phyloP scores from a whole-genome alignment of 352 stramenopile genomes.

The Pythium brachiatum region DNA sequence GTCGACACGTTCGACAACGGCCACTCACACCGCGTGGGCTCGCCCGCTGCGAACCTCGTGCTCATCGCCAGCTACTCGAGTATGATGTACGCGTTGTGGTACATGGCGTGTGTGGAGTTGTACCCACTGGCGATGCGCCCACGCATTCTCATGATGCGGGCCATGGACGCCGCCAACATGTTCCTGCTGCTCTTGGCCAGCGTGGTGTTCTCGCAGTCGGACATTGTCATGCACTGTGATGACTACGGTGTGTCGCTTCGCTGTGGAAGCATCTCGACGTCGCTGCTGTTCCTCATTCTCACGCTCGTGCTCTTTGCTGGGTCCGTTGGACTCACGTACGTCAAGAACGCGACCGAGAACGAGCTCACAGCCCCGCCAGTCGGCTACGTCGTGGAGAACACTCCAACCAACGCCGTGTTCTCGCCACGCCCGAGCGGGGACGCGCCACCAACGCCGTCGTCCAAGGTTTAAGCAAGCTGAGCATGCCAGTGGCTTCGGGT shows the following conservation, averaged over 20 bases:
- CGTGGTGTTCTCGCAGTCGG: slow-evolving; percentile 6
- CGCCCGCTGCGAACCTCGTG: slow-evolving; percentile 18
- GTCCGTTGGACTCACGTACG: slow-evolving; percentile 10
- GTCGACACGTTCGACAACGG: slow-evolving; percentile 6
- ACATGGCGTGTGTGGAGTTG: slow-evolving; percentile 22
- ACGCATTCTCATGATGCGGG: slow-evolving; percentile 25
- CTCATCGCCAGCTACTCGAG: slow-evolving; percentile 32
- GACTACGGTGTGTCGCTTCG: slow-evolving; percentile 12
- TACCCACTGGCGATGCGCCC: slow-evolving; percentile 34
- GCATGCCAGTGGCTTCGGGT: neutral
- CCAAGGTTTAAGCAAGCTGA: slow-evolving; percentile 17
- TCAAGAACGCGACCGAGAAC: neutral
- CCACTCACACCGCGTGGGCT: slow-evolving; percentile 11
- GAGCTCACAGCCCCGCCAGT: neutral
- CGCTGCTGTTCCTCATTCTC: slow-evolving; percentile 1
- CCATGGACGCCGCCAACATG: slow-evolving; percentile 20
- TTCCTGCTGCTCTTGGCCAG: slow-evolving; percentile 25
- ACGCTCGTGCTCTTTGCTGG: slow-evolving; percentile 8
- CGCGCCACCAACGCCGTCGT: slow-evolving; percentile 14
- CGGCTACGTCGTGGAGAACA: slow-evolving; percentile 14
- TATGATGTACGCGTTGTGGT: slow-evolving; percentile 26
- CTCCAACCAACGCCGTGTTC: slow-evolving; percentile 1
- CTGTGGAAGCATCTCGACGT: slow-evolving; percentile 5
- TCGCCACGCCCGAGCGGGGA: neutral
- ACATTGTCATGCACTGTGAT: slow-evolving; percentile 17